phyloP scores from a whole-genome alignment of 257 asterid genomes.

The Parsonsia alboflavescens region DNA sequence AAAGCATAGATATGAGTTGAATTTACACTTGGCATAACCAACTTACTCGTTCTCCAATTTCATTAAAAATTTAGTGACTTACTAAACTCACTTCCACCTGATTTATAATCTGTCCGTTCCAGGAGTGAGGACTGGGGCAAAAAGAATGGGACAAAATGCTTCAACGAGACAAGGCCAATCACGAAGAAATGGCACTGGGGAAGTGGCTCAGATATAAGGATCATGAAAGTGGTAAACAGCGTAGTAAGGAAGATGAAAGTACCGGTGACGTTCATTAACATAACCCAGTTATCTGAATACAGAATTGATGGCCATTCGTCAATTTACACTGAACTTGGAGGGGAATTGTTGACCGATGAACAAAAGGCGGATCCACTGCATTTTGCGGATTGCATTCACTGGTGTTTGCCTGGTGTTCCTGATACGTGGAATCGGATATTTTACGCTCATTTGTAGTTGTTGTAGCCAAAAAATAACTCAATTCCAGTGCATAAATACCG shows the following conservation, averaged over 20 bases:
- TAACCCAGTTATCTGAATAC: conserved; percentile 74
- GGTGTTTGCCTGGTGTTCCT: conserved; percentile 93
- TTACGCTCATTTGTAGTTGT: conserved; percentile 50
- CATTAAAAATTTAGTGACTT: too few species aligned
- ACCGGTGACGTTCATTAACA: conserved; percentile 60
- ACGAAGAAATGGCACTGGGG: conserved; percentile 59
- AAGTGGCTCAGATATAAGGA: conserved; percentile 54
- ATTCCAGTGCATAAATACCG: neutral
- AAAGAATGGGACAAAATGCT: conserved; percentile 57
- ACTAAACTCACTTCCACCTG: too few species aligned
- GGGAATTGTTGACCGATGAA: conserved; percentile 54
- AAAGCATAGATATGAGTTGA: too few species aligned
- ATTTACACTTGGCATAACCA: too few species aligned
- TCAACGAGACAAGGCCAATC: conserved; percentile 76
- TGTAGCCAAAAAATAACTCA: neutral
- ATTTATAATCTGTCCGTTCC: neutral
- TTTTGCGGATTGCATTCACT: conserved; percentile 81
- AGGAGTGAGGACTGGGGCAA: conserved; percentile 83
- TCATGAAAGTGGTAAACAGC: conserved; percentile 53
- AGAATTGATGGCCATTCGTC: conserved; percentile 78
- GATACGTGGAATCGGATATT: conserved; percentile 83
- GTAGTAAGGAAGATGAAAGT: conserved; percentile 56
- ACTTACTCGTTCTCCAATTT: too few species aligned
- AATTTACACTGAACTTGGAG: conserved; percentile 60
- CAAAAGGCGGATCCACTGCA: conserved; percentile 64